Evolutionary conservation across 139 green algal species (phyloP), one percentile per base, ranked within the genome.

Genomic region (Chlorella ohadii): DNA sequence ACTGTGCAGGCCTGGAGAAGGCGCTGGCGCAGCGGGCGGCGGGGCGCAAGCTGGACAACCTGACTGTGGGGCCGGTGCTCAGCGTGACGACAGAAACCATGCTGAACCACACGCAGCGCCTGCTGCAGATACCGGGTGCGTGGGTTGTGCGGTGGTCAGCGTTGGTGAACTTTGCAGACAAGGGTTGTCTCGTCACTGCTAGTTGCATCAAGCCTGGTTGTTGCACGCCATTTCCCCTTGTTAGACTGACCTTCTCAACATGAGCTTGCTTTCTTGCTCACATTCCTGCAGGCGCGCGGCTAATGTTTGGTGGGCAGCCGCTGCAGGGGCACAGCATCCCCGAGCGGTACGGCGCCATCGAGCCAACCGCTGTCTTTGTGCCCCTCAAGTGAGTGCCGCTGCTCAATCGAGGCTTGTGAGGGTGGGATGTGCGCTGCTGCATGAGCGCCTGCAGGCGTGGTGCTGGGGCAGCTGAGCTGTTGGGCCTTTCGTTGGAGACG

Each of bases 361-460:
- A 98, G 90, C 97, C 97, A 15, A 99, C 97, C 4, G 97, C 97
- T 9, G 92, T 99, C 61, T 97, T 96, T 87, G 94, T 99, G 63
- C 97, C 97, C 17, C 90, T 99, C 56, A 66, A 93, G 68, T 56
- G 25, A 51, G 59, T 9, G 6, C 7, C 7, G 44, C 44, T 51
- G 44, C n/a, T n/a, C n/a, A n/a, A n/a, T n/a, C n/a, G n/a, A n/a
- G n/a, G n/a, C n/a, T n/a, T n/a, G n/a, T n/a, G n/a, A n/a, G n/a
- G n/a, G n/a, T n/a, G n/a, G n/a, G n/a, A n/a, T n/a, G n/a, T n/a
- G n/a, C n/a, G n/a, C n/a, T n/a, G n/a, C n/a, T n/a, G n/a, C n/a
- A n/a, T n/a, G n/a, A n/a, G n/a, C n/a, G n/a, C n/a, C n/a, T n/a
- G n/a, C n/a, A n/a, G n/a, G n/a, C n/a, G n/a, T n/a, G n/a, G n/a